Evolutionary conservation across 2,329 filamentous ascomycete species (phyloP).

Genomic region (Lasiodiplodia citricola): DNA sequence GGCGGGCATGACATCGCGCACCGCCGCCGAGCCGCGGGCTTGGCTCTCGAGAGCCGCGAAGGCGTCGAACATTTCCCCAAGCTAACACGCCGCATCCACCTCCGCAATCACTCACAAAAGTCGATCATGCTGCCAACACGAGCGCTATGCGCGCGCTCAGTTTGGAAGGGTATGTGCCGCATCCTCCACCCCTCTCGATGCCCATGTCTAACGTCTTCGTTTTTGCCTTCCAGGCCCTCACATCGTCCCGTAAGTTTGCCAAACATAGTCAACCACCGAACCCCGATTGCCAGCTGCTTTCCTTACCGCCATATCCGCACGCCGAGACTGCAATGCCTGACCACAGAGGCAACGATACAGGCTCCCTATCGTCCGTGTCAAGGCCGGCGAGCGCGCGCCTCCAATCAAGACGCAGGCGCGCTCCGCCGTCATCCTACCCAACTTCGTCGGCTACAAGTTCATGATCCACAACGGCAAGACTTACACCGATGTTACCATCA

Average conservation of each 20-base stretch:
- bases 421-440: constrained; percentile 86
- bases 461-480: constrained; percentile 91
- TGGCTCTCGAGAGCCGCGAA: neutral
- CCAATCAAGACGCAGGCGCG: constrained; percentile 88
- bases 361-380: constrained; percentile 67
- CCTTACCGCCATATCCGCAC: neutral
- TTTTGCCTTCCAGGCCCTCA: constrained; percentile 61
- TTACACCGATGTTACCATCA: constrained; percentile 82
- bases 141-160: constrained; percentile 69
- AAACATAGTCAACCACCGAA: constrained; percentile 18
- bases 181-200: neutral
- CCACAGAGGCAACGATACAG: constrained; percentile 44
- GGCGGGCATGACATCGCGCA: constrained; percentile 12
- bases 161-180: constrained; percentile 78
- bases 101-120: neutral
- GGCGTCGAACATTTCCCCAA: constrained; percentile 9
- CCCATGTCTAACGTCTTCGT: constrained; percentile 33
- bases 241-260: constrained; percentile 68
- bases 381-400: constrained; percentile 65
- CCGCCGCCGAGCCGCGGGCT: constrained; percentile 8
- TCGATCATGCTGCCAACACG: constrained; percentile 53
- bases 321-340: no score
- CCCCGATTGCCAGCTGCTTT: neutral
- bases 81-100: neutral
- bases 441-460: constrained; percentile 88